These are phyloP conservation scores for Andrographis paniculata DNA, from an alignment of 305 asterid species.

Conservation along the genomic window DNA sequence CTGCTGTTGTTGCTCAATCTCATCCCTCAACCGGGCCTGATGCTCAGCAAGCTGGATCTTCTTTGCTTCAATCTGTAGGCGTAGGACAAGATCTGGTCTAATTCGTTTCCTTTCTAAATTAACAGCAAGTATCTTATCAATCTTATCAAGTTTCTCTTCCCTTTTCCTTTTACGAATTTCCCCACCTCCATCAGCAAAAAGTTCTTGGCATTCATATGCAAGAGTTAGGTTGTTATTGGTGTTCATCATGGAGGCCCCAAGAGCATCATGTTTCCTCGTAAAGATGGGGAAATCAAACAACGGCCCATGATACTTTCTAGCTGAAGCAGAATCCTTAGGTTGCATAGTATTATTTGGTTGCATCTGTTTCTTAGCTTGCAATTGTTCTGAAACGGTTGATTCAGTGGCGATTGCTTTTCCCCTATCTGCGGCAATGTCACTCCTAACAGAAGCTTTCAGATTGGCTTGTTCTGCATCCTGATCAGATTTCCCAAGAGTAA, in stretches of 20 bases:
- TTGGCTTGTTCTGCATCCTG: conserved; percentile 48
- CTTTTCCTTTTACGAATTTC: conserved; percentile 55
- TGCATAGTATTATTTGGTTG: conserved; percentile 54
- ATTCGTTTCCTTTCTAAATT: conserved; percentile 95
- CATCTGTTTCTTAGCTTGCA: conserved; percentile 53
- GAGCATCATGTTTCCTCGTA: conserved; percentile 82
- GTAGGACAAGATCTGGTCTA: conserved; percentile 78
- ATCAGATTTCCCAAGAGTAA: conserved; percentile 46
- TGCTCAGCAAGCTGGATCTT: conserved; percentile 85
- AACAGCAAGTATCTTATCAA: conserved; percentile 64
- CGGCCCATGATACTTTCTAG: conserved; percentile 95
- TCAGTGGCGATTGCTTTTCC: conserved; percentile 67
- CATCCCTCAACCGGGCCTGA: conserved; percentile 88
- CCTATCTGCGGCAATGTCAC: conserved; percentile 57
- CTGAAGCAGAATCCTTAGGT: conserved; percentile 63
- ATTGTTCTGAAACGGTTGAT: conserved; percentile 44
- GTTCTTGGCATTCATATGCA: conserved; percentile 73
- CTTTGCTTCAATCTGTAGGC: conserved; percentile 91
- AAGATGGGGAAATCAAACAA: conserved; percentile 93
- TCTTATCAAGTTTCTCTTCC: conserved; percentile 58
- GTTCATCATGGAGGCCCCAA: conserved; percentile 77
- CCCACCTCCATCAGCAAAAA: conserved; percentile 56
- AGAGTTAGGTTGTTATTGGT: conserved; percentile 59
- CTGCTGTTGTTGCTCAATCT: conserved; percentile 89
- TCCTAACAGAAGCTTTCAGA: conserved; percentile 44